Conservation (phyloP, 805 yeast genomes). For the Starmerella ratchasimensis region DNA sequence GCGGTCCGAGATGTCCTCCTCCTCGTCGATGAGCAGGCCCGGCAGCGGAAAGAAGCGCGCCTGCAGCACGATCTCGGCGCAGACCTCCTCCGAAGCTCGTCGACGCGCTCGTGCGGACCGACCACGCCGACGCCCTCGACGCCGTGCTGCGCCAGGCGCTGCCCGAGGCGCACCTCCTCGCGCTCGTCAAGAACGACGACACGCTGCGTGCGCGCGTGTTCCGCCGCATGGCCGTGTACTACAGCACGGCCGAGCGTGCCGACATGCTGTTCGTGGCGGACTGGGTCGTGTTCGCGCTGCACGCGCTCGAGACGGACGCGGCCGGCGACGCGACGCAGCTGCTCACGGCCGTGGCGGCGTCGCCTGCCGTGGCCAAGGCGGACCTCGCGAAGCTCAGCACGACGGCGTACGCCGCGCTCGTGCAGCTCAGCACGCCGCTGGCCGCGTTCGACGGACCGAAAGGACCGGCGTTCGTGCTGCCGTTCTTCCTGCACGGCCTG, state of each 20-base stretch:
- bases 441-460: slow-evolving; percentile 54
- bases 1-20: slow-evolving; percentile 67
- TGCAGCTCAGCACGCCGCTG: slow-evolving; percentile 48
- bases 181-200: slow-evolving; percentile 67
- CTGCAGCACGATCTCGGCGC: slow-evolving; percentile 15
- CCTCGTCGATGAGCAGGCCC: slow-evolving; percentile 47
- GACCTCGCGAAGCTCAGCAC: slow-evolving; percentile 60
- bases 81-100: too few relatives aligned
- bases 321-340: slow-evolving; percentile 45
- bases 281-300: slow-evolving; percentile 54
- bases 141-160: slow-evolving; percentile 49
- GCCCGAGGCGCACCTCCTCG: slow-evolving; percentile 42
- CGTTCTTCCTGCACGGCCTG: slow-evolving; percentile 85
- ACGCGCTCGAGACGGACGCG: slow-evolving; percentile 43
- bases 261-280: slow-evolving; percentile 59
- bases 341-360: slow-evolving; percentile 42
- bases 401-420: slow-evolving; percentile 67
- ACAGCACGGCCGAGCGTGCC: slow-evolving; percentile 29
- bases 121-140: slow-evolving; percentile 36
- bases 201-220: slow-evolving; percentile 35
- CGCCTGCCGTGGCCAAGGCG: slow-evolving; percentile 56
- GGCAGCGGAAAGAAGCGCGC: slow-evolving; percentile 64
- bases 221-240: slow-evolving; percentile 58
- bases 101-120: slow-evolving; percentile 44
- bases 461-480: slow-evolving; percentile 79